Conservation (phyloP, 2,329 filamentous ascomycete species). For the Diaporthe eres region DNA sequence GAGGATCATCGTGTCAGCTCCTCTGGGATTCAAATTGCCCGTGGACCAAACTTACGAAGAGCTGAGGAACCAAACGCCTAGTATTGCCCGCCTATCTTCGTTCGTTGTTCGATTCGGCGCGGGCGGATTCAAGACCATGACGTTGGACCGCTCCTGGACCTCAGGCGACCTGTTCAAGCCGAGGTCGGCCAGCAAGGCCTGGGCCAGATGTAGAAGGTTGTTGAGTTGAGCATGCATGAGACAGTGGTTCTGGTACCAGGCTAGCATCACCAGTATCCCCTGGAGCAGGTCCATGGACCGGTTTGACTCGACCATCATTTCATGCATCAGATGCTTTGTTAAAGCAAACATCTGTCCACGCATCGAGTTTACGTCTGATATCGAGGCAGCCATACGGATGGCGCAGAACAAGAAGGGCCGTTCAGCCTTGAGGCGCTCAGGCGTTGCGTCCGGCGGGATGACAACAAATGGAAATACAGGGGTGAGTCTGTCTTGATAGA, state of each 20-base stretch:
- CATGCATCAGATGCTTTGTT: constrained; percentile 61
- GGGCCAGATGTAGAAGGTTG: constrained; percentile 64
- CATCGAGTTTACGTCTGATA: constrained; percentile 62
- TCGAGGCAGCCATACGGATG: constrained; percentile 65
- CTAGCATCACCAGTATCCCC: constrained; percentile 63
- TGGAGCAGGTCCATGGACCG: constrained; percentile 65
- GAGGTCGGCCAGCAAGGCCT: constrained; percentile 62
- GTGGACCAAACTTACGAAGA: constrained; percentile 61
- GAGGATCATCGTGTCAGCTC: constrained; percentile 32
- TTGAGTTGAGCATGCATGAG: constrained; percentile 66
- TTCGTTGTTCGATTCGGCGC: constrained; percentile 58
- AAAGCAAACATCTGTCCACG: constrained; percentile 64
- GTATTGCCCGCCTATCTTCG: constrained; percentile 66
- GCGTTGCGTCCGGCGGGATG: constrained; percentile 54
- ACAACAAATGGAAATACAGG: constrained; percentile 63
- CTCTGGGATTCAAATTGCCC: not conserved
- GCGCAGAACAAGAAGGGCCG: constrained; percentile 64
- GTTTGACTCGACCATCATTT: constrained; percentile 64
- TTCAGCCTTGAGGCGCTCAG: constrained; percentile 54
- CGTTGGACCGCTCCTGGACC: constrained; percentile 57
- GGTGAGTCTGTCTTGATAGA: constrained; percentile 60
- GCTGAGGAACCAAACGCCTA: constrained; percentile 68
- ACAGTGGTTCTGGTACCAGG: constrained; percentile 69
- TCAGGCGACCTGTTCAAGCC: constrained; percentile 59
- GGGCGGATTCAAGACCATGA: constrained; percentile 59